Percentiles rank a stretch among this genome's conserved stretches.
These are phyloP conservation scores for Coemansia sp. DNA, from an alignment of 192 early-diverging fungal species.

Conservation along the genomic window DNA sequence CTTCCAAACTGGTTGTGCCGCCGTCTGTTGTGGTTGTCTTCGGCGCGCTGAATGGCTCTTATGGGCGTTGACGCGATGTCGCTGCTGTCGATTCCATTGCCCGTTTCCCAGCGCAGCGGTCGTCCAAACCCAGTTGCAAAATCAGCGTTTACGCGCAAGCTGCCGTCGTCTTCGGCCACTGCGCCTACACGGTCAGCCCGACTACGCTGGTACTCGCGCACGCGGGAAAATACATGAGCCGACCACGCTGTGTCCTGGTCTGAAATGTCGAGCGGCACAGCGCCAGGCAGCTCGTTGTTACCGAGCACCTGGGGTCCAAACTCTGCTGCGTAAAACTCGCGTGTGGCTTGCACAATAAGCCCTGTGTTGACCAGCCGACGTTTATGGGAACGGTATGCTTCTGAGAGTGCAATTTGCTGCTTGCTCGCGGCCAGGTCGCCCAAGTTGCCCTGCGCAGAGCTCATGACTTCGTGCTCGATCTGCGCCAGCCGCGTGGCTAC, in stretches of 20 bases:
- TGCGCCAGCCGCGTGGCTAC: slow-evolving; percentile 33
- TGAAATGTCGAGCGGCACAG: slow-evolving; percentile 50
- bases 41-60: slow-evolving; percentile 39
- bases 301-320: slow-evolving; percentile 28
- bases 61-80: slow-evolving; percentile 29
- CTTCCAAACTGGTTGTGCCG: slow-evolving; percentile 6
- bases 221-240: slow-evolving; percentile 30
- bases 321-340: slow-evolving; percentile 40
- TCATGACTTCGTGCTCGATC: slow-evolving; percentile 53
- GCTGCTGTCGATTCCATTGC: slow-evolving; percentile 12
- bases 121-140: slow-evolving; percentile 15
- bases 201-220: slow-evolving; percentile 42
- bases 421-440: slow-evolving; percentile 46
- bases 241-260: slow-evolving; percentile 48
- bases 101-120: slow-evolving; percentile 6
- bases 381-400: slow-evolving; percentile 39
- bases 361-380: slow-evolving; percentile 38
- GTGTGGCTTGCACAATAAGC: slow-evolving; percentile 38
- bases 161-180: slow-evolving; percentile 48
- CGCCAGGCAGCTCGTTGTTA: slow-evolving; percentile 31
- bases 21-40: slow-evolving; percentile 26
- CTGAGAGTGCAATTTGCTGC: slow-evolving; percentile 34
- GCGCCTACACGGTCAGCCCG: slow-evolving; percentile 46
- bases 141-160: slow-evolving; percentile 31
- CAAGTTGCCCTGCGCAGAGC: slow-evolving; percentile 42